Conservation (phyloP, 441 rosid genomes). For the Omphalea diandra region DNA sequence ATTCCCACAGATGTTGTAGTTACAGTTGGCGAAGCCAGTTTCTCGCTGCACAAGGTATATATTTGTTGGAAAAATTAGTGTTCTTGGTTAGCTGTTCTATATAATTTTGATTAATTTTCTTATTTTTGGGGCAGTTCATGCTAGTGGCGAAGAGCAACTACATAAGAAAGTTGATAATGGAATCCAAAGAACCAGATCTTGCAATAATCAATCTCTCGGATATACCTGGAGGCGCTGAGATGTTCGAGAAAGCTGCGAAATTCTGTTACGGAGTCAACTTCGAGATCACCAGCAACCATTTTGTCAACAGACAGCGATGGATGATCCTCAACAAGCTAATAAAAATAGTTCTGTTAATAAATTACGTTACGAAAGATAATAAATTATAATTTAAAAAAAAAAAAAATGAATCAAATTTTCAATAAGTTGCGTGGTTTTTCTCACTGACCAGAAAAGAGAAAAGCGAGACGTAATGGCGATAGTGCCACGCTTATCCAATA, state of each 20-base stretch:
- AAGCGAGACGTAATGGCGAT: no score
- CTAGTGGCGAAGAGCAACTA: slow-evolving; percentile 84
- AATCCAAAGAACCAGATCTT: slow-evolving; percentile 58
- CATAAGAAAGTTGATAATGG: slow-evolving; percentile 71
- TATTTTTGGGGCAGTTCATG: slow-evolving; percentile 44
- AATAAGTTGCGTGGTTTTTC: no score
- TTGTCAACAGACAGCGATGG: no score
- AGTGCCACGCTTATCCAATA: no score
- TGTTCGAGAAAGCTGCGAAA: slow-evolving; percentile 77
- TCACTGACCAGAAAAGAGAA: no score
- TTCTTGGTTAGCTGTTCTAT: not conserved
- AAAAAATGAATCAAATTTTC: no score
- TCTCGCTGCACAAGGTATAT: slow-evolving; percentile 82
- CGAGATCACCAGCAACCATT: no score
- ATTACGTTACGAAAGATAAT: no score
- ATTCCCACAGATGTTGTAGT: slow-evolving; percentile 74
- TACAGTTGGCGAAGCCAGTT: slow-evolving; percentile 70
- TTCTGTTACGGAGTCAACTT: slow-evolving; percentile 90
- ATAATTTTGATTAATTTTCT: not conserved
- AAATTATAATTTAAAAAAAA: no score
- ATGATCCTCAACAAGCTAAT: no score
- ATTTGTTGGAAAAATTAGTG: no score
- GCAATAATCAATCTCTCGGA: slow-evolving; percentile 58
- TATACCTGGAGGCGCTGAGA: slow-evolving; percentile 86
- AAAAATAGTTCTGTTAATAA: no score